Base-by-base conservation (phyloP, 2,329 filamentous ascomycete genomes). In the Cladosporium austrohemisphaericum region DNA sequence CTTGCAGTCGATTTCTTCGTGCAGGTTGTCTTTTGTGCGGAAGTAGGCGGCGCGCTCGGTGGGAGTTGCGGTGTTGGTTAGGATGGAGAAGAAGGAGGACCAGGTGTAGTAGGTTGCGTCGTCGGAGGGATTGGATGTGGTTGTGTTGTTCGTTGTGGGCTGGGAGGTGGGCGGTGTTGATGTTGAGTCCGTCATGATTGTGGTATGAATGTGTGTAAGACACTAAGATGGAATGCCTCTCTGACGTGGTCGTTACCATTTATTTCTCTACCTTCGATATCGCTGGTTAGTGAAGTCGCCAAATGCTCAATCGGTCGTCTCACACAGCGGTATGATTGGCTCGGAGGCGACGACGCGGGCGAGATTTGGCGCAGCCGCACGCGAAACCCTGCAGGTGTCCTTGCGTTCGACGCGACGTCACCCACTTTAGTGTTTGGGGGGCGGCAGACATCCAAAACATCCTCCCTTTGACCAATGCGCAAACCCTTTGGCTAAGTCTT, bases 51-150 rank as follows among this genome's bases (percentile, higher is more conserved):
- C 80, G 55, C 78, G 71, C 44, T 87, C 86, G 63, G 85, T 79
- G 28, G 72, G 69, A 14, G 81, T 85, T 72, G 93, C 83, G 61
- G 78, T 75, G 49, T 87, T 86, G 13, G 86, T 82, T 41, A 95
- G 74, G 69, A 91, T 86, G 60, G 81, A 81, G 77, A 94, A 96
- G 74, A 90, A 86, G 73, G 87, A 95, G 66, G 85, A 79, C 85
- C 88, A 95, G 52, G 66, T 76, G 64, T 75, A 76, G 65, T 69
- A 74, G 50, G 67, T 62, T 36, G 55, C 32, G 59, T 67, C 60
- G 47, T 53, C 33, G 37, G 53, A 7, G 32, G 54, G 32, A 23
- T 47, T 36, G 14, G 51, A 19, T 36, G 41, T 41, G 19, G 48
- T 29, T 20, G 41, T 13, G 5, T 38, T 25, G 11, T 19, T 16